Conservation (phyloP, 2,329 filamentous ascomycete species). For the Apiospora pterosperma region DNA sequence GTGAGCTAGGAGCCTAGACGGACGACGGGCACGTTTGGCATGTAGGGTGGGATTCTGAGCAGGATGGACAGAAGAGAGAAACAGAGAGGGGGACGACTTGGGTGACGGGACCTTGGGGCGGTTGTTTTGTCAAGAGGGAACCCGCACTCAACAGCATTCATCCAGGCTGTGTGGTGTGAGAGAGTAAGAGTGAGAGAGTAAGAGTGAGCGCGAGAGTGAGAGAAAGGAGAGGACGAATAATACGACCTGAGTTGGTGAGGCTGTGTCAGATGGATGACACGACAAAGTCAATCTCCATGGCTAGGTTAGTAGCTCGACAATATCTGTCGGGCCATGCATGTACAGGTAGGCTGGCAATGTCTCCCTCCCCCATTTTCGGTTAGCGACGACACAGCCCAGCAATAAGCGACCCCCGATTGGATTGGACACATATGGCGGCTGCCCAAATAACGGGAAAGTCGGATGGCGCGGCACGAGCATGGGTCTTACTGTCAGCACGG, state of each 20-base stretch:
- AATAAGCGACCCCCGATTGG: background rate
- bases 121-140: background rate
- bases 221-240: background rate
- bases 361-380: background rate
- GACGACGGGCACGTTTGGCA: background rate
- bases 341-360: background rate
- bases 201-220: background rate
- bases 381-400: background rate
- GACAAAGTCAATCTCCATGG: background rate
- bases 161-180: background rate
- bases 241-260: background rate
- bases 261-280: background rate
- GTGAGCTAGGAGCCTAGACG: background rate
- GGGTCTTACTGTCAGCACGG: background rate
- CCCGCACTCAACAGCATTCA: background rate
- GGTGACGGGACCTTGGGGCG: background rate
- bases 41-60: background rate
- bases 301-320: background rate
- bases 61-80: background rate
- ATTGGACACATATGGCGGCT: background rate
- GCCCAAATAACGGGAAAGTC: background rate
- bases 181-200: background rate
- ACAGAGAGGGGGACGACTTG: slow-evolving; percentile 5
- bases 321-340: background rate
- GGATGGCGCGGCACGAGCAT: background rate